Conservation (phyloP, 1,284 basidiomycete genomes). For the Cutaneotrichosporon dermatis region DNA sequence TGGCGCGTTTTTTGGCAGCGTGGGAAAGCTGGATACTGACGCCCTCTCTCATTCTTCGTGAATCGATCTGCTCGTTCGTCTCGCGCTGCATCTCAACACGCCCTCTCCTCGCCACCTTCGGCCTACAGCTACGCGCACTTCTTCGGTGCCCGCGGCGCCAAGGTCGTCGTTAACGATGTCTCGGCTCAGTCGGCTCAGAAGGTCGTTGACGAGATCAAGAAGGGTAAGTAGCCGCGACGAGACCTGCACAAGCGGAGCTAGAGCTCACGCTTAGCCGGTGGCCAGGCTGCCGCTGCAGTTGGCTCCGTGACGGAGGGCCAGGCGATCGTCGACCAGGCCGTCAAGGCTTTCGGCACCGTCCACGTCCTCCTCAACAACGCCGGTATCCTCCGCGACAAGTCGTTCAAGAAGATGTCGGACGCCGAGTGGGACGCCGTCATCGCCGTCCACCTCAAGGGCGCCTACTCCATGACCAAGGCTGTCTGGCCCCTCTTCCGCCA, state of each 20-base stretch:
- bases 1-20: no score
- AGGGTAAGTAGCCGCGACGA: constrained; percentile 55
- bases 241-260: no score
- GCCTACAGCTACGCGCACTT: constrained; percentile 75
- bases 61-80: no score
- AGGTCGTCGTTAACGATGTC: constrained; percentile 94
- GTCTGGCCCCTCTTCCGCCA: constrained; percentile 94
- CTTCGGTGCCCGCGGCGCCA: constrained; percentile 86
- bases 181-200: constrained; percentile 82
- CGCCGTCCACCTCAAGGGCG: constrained; percentile 90
- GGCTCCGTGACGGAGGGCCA: constrained; percentile 86
- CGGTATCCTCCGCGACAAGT: constrained; percentile 77
- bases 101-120: background rate
- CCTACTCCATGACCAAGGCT: constrained; percentile 92
- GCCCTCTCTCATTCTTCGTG: no score
- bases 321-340: constrained; percentile 75
- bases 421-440: constrained; percentile 78
- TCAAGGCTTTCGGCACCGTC: constrained; percentile 81
- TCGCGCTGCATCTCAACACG: no score
- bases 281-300: constrained; percentile 78
- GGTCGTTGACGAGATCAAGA: constrained; percentile 83
- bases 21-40: no score
- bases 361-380: constrained; percentile 93
- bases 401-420: constrained; percentile 88
- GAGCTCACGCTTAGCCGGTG: constrained; percentile 61